Evolutionary conservation across 169 alveolate species (phyloP).

Genomic region (Fabrea salina): DNA sequence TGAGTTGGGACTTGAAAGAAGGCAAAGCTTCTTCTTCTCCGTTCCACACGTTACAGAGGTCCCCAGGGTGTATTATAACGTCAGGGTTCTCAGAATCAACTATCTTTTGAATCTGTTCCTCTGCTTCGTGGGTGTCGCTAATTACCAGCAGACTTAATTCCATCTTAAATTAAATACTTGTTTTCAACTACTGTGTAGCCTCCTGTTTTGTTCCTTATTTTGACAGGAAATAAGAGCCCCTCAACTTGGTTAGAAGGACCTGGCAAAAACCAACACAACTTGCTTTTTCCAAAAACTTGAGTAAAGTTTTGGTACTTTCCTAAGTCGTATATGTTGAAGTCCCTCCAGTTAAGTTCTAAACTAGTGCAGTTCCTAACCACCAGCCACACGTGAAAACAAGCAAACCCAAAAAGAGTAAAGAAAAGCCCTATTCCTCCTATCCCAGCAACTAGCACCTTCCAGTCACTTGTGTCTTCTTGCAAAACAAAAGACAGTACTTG

Average conservation of each 20-base stretch:
- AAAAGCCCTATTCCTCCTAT: neutral
- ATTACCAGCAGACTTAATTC: neutral
- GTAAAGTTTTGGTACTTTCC: neutral
- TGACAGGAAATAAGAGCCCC: neutral
- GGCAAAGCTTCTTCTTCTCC: neutral
- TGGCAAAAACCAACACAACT: neutral
- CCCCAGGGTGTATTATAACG: neutral
- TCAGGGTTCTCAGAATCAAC: neutral
- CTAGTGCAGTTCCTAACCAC: neutral
- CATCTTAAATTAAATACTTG: no score
- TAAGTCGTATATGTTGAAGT: neutral
- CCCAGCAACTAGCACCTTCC: neutral
- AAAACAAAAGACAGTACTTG: neutral
- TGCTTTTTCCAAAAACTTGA: neutral
- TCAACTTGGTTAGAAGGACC: neutral
- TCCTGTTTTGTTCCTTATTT: neutral
- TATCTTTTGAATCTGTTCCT: neutral
- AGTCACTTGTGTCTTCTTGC: neutral
- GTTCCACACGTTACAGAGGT: neutral
- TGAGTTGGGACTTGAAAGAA: neutral
- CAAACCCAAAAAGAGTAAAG: neutral
- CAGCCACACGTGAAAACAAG: constrained; percentile 13
- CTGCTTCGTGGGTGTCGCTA: neutral
- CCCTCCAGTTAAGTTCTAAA: neutral
- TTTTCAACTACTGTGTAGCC: no score